Base-by-base conservation (phyloP, 1,284 basidiomycete species). In the Malassezia equina region DNA sequence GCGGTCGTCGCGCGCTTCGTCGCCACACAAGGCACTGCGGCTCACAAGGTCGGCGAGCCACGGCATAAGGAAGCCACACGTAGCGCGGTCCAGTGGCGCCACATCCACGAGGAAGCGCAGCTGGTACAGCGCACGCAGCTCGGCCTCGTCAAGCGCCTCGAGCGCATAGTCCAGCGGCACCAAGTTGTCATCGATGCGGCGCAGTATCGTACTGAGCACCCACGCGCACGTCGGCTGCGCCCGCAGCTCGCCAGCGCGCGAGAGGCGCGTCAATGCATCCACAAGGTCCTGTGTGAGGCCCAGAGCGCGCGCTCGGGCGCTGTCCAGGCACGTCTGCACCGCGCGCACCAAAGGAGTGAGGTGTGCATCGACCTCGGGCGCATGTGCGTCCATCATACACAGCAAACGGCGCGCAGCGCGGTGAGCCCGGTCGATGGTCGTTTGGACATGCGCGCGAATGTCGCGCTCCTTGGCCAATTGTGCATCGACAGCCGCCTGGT, bases 61-160 rank as follows among this genome's bases (percentile, higher is more conserved):
- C 7, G 90, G 86, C 43, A 84, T 85, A 1, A 83, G 76, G 64
- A 93, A 88, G 0, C 86, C 83, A 73, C 88, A 91, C 0, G 90
- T 90, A 0, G 85, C 82, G 0, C 84, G 80, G 69, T 94, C 88
- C 45, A 98, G 85, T 0, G 88, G 83, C 0, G 81, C 77, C 66
- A 88, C 84, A 63, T 93, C 88, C 0, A 87, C 84, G 2, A 91
- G 77, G 55, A 83, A 86, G 28, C 87, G 84, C 1, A 98, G 75
- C 28, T 88, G 84, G 73, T 95, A 89, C 1, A 99, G 78, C 1
- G 96, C 84, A 17, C 93, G 86, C 39, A 87, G 79, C 27, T 90
- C 80, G 24, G 95, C 79, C 17, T 81, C 89, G 29, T 60, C 59
- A 19, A 64, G 52, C 11, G 68, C 52, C 55, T 73, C 71, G 41